phyloP scores from a whole-genome alignment of 352 stramenopile genomes.

The Aphanomyces invadans region DNA sequence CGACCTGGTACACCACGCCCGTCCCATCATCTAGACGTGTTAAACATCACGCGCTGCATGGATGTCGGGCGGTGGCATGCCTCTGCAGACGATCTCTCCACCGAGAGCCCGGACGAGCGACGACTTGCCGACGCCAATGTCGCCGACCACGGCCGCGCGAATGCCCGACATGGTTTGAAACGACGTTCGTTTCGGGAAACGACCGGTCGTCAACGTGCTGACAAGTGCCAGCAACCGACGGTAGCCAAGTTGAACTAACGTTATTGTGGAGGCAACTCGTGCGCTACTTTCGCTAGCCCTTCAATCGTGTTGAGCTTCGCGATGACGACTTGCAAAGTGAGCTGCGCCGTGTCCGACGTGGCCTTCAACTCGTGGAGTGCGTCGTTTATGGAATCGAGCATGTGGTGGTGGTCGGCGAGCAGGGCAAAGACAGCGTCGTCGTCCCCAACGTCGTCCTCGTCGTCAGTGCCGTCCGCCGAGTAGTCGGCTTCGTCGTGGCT shows the following conservation, averaged over 20 bases:
- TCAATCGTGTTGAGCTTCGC: conserved; percentile 3
- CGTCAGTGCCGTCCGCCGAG: neutral
- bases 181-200: neutral
- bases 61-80: neutral
- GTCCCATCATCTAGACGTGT: neutral
- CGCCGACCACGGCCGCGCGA: neutral
- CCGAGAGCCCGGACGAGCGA: neutral
- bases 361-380: neutral
- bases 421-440: neutral
- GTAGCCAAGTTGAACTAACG: neutral
- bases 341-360: neutral
- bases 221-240: no score
- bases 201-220: no score
- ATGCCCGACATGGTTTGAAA: neutral
- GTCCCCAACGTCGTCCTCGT: neutral
- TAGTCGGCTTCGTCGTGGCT: no score
- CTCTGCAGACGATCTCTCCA: neutral
- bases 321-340: neutral
- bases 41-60: neutral
- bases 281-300: neutral
- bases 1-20: neutral
- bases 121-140: neutral
- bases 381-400: neutral
- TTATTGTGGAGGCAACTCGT: neutral
- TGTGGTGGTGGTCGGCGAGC: neutral